These are phyloP conservation scores for Eudorina sp. DNA, from an alignment of 139 green algal genomes.

Conservation along the genomic window DNA sequence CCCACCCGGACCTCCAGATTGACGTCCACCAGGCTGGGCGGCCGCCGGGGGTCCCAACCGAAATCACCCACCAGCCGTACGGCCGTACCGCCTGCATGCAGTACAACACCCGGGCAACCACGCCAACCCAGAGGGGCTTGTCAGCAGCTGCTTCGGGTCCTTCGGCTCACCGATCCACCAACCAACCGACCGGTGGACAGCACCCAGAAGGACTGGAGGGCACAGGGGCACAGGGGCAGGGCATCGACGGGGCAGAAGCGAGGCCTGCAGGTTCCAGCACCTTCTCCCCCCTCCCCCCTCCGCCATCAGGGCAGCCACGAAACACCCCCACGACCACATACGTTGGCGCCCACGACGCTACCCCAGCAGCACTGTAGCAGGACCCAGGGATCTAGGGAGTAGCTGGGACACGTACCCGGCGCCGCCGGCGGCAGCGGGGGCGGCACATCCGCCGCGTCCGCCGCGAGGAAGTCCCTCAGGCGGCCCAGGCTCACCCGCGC, in stretches of 20 bases:
- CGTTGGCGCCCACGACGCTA: background rate
- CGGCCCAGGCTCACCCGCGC: conserved; percentile 65
- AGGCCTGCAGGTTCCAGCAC: background rate
- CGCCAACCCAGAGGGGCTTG: too few species aligned
- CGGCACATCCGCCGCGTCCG: conserved; percentile 37
- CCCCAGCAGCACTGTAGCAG: background rate
- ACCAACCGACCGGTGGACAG: background rate
- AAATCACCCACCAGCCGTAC: conserved; percentile 73
- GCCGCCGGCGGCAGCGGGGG: background rate
- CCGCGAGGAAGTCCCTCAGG: conserved; percentile 67
- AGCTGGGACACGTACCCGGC: conserved; percentile 7
- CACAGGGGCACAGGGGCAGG: too few species aligned
- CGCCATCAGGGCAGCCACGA: too few species aligned
- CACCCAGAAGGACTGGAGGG: background rate
- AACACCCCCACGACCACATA: too few species aligned
- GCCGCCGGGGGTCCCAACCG: conserved; percentile 61
- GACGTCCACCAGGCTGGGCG: conserved; percentile 61
- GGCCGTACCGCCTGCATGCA: conserved; percentile 50
- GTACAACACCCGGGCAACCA: background rate
- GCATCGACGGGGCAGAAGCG: too few species aligned
- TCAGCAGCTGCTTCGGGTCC: too few species aligned
- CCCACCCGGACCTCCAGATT: conserved; percentile 42
- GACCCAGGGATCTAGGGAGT: background rate
- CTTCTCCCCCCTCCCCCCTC: too few species aligned
- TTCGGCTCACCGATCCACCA: too few species aligned